Conservation (phyloP, 768 basidiomycete species). For the Thelephora ganbajun region DNA sequence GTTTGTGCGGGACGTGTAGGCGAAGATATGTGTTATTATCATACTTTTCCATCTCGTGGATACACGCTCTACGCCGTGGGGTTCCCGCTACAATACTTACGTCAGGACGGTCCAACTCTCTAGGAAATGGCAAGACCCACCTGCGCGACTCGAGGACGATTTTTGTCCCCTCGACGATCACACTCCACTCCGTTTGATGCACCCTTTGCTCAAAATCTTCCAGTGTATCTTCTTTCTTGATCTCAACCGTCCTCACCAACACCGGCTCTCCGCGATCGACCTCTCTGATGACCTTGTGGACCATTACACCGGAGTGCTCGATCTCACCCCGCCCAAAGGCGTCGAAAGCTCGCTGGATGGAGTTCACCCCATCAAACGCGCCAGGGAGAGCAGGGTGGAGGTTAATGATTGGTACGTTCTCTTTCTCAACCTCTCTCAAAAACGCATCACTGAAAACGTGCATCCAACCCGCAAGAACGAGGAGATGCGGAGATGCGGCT, state of each 20-base stretch:
- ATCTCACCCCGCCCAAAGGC: slow-evolving; percentile 81
- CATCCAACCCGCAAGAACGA: slow-evolving; percentile 99
- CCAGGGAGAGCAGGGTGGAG: slow-evolving; percentile 93
- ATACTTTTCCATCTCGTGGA: too few relatives aligned
- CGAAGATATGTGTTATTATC: too few relatives aligned
- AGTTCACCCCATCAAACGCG: slow-evolving; percentile 91
- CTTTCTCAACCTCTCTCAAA: slow-evolving; percentile 26
- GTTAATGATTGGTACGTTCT: slow-evolving; percentile 76
- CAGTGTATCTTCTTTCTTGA: slow-evolving; percentile 55
- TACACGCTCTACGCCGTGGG: too few relatives aligned
- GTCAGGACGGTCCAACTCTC: too few relatives aligned
- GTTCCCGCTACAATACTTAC: too few relatives aligned
- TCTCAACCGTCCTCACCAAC: slow-evolving; percentile 64
- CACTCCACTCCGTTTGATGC: slow-evolving; percentile 76
- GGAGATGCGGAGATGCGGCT: slow-evolving; percentile 55
- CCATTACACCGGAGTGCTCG: slow-evolving; percentile 72
- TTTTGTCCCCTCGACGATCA: slow-evolving; percentile 78
- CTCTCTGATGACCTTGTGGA: slow-evolving; percentile 85
- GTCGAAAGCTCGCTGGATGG: slow-evolving; percentile 79
- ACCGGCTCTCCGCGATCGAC: slow-evolving; percentile 89
- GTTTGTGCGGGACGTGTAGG: too few relatives aligned
- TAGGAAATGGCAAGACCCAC: too few relatives aligned
- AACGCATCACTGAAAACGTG: slow-evolving; percentile 82
- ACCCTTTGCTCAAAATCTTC: slow-evolving; percentile 64
- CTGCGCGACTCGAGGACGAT: slow-evolving; percentile 36